Base-by-base conservation (phyloP, 2,329 filamentous ascomycete genomes). In the Botryosphaeria agaves region DNA sequence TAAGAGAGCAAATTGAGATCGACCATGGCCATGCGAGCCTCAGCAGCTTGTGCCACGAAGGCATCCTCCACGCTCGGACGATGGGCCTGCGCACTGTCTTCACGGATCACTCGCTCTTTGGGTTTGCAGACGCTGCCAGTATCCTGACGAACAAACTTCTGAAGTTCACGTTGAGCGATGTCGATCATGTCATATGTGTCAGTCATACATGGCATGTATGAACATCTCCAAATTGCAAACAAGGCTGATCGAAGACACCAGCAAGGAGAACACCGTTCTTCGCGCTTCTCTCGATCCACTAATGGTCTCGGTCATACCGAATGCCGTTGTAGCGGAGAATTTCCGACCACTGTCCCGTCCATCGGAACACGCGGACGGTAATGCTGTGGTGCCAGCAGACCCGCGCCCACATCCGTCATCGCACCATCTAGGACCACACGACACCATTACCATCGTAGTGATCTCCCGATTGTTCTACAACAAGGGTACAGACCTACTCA, bases 391-490 rank as follows among this genome's bases (percentile, higher is more conserved):
- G 8, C 8, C 8, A 9, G 25, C 11, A 14, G 8, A 58, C 52
- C 28, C 59, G 58, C 41, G 57, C 26, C 51, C 53, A 7, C 62
- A 64, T 5, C 57, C 66, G 7, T 66, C 73, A 0, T 71, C 73
- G 3, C 74, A 75, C 32, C 72, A 72, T 5, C 66, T 92, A 3
- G 79, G 80, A 0, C 81, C 84, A 0, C 67, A 82, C 39, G 87
- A 94, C 43, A 78, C 74, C 7, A 87, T 98, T 44, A 94, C 84
- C 5, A 94, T 98, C 34, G 83, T 98, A 2, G 87, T 98, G 14
- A 92, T 98, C 37, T 94, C 85, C 6, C 82, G 89, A 14, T 72
- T 98, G 1, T 98, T 95, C 56, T 95, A 95, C 56, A 98, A 98
- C 57, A 98, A 98, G 52, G 89, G 89, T 35, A 95, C 83, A 1